Conservation (phyloP, 108 stramenopile genomes). For the Schizochytrium sp. region DNA sequence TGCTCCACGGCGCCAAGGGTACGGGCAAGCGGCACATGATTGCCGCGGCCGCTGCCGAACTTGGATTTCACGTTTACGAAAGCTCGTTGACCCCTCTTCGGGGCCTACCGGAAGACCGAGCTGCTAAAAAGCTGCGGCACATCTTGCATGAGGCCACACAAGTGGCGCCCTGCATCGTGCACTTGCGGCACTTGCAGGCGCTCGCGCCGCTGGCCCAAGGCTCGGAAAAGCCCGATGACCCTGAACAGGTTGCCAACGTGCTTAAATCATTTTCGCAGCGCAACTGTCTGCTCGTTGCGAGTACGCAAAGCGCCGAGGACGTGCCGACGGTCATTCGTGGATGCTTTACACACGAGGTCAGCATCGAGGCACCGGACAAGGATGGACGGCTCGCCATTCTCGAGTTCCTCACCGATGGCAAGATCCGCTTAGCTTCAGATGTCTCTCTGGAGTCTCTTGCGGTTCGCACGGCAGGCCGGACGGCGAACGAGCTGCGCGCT, state of each 20-base stretch:
- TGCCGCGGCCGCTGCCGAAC: neutral
- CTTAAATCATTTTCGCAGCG: neutral
- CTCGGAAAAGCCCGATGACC: neutral
- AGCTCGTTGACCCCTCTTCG: neutral
- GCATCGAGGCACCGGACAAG: constrained; percentile 96
- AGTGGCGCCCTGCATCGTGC: neutral
- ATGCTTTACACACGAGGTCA: constrained; percentile 87
- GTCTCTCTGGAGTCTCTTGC: constrained; percentile 82
- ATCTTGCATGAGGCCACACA: neutral
- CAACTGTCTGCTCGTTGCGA: neutral
- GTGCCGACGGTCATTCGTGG: constrained; percentile 25
- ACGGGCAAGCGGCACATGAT: constrained; percentile 10
- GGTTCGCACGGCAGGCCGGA: constrained; percentile 89
- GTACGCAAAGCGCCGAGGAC: neutral
- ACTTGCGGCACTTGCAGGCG: neutral
- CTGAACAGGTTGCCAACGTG: neutral
- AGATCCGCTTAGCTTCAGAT: constrained; percentile 71
- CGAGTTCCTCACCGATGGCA: constrained; percentile 78
- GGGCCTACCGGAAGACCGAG: neutral
- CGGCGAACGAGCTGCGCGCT: constrained; percentile 92
- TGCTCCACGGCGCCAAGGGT: neutral
- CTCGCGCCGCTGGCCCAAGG: neutral
- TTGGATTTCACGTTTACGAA: neutral
- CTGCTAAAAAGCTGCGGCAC: neutral
- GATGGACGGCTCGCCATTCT: constrained; percentile 90